phyloP scores from a whole-genome alignment of 2,329 filamentous ascomycete species.

The Davidsoniella neocaledoniae region DNA sequence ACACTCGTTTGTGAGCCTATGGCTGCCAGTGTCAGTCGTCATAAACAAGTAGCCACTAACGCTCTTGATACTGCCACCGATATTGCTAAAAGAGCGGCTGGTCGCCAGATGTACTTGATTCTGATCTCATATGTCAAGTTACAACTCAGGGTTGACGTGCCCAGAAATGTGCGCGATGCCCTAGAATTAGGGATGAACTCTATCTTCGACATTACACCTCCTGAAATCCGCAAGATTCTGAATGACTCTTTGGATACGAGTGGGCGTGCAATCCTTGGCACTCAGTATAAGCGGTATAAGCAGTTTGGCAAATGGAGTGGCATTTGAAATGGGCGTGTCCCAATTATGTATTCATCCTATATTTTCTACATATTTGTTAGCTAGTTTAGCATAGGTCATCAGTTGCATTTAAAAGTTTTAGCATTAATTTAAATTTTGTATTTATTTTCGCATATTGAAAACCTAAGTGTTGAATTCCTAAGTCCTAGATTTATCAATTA shows the following conservation, averaged over 20 bases:
- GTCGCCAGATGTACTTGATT: slow-evolving; percentile 44
- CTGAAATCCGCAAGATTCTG: slow-evolving; percentile 36
- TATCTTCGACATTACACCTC: slow-evolving; percentile 39
- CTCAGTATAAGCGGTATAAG: slow-evolving; percentile 41
- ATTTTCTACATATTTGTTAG: neutral
- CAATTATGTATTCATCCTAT: neutral
- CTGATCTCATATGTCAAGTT: slow-evolving; percentile 43
- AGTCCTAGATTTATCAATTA: neutral
- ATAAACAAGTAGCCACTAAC: slow-evolving; percentile 17
- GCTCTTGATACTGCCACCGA: slow-evolving; percentile 43
- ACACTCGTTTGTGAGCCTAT: slow-evolving; percentile 44
- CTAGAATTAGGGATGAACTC: slow-evolving; percentile 42
- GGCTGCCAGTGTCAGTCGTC: slow-evolving; percentile 29
- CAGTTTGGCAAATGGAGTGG: slow-evolving; percentile 50
- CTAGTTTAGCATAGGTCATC: no score
- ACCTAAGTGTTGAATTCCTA: neutral
- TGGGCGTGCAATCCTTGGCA: slow-evolving; percentile 40
- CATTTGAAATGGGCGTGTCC: slow-evolving; percentile 23
- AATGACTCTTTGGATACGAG: slow-evolving; percentile 43
- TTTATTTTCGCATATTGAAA: neutral
- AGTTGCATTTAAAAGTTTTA: no score
- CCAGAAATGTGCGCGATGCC: slow-evolving; percentile 33
- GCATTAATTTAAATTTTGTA: no score
- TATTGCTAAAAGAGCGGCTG: slow-evolving; percentile 42
- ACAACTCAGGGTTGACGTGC: slow-evolving; percentile 38